Evolutionary conservation across 352 stramenopile genomes (phyloP).

Genomic region (Phytopythium cucurbitacearum): DNA sequence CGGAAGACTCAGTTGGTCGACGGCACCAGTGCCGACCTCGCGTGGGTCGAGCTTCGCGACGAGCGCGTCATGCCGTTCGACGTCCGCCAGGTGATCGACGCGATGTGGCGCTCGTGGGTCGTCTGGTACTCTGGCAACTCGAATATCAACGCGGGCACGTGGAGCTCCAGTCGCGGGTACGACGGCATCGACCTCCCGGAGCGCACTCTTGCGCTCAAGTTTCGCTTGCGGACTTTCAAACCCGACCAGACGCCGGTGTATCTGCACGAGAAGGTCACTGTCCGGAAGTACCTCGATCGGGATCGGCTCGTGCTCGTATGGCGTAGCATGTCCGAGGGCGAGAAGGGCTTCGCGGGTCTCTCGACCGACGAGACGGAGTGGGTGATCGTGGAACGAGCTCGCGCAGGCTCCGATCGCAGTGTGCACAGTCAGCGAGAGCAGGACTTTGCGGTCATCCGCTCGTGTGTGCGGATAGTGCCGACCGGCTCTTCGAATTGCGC

Average conservation of each 20-base stretch:
- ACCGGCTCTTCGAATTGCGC: constrained; percentile 9
- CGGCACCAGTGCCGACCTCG: not conserved
- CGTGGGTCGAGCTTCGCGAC: constrained; percentile 19
- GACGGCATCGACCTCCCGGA: constrained; percentile 20
- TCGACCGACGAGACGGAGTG: constrained; percentile 27
- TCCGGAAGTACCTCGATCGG: constrained; percentile 28
- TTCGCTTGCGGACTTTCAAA: constrained; percentile 14
- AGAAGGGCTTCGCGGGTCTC: constrained; percentile 22
- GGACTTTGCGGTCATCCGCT: constrained; percentile 18
- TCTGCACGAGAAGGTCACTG: constrained; percentile 27
- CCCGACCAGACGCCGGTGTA: constrained; percentile 10
- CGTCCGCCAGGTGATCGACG: constrained; percentile 19
- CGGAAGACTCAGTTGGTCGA: constrained; percentile 13
- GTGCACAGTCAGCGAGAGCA: not conserved
- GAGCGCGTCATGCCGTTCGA: constrained; percentile 24
- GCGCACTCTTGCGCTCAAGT: constrained; percentile 31
- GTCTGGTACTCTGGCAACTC: constrained; percentile 28
- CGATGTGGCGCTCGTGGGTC: constrained; percentile 24
- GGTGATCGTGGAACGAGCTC: constrained; percentile 20
- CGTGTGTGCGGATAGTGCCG: constrained; percentile 21
- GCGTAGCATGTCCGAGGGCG: constrained; percentile 24
- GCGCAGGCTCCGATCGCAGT: not conserved
- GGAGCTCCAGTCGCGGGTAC: constrained; percentile 13
- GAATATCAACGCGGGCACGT: constrained; percentile 7
- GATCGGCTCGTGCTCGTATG: constrained; percentile 26